Base-by-base conservation (phyloP, 1,284 basidiomycete species). In the Trichosporon sp. region DNA sequence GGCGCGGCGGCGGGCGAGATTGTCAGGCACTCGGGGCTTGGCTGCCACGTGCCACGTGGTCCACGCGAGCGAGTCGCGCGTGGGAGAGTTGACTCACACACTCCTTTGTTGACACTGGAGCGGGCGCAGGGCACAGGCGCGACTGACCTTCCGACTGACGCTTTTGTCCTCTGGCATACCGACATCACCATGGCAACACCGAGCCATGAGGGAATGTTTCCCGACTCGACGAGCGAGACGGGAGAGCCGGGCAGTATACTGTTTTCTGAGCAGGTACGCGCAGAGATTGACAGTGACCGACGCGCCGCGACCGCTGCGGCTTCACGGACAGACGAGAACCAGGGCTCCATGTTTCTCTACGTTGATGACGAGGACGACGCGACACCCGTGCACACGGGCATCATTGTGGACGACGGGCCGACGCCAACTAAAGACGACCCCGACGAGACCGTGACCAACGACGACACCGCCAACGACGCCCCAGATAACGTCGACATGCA, bases 191-290 rank as follows among this genome's bases (percentile, higher is more conserved):
- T 54, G 58, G 33, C 59, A 64, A 37, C 40, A 44, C 40, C 40
- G 46, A 37, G 36, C 49, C 49, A 54, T 60, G 31, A 52, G 32
- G 25, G 25, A 29, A 65, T 63, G 21, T 66, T 57, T 49, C 36
- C 62, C 34, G 29, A 61, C 25, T 49, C 60, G 16, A 71, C 71
- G 31, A 69, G 65, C 59, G 74, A 74, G 52, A 69, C 65, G 5
- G 71, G 66, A 1, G 69, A 69, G n/a, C 68, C 64, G 0, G 67
- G 62, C 5, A 73, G 73, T 37, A 69, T 76, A 1, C 65, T 78
- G 40, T 78, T 77, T 57, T 78, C 77, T 0, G 77, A 78, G 52
- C 71, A 74, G 61, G 57, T 64, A 2, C 59, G 60, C 52, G 52
- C 56, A 16, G 65, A 67, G 21, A 16, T 62, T 10, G 60, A 65